These are phyloP conservation scores for Trifolium subterraneum DNA, from an alignment of 306 rosid genomes.

Conservation along the genomic window DNA sequence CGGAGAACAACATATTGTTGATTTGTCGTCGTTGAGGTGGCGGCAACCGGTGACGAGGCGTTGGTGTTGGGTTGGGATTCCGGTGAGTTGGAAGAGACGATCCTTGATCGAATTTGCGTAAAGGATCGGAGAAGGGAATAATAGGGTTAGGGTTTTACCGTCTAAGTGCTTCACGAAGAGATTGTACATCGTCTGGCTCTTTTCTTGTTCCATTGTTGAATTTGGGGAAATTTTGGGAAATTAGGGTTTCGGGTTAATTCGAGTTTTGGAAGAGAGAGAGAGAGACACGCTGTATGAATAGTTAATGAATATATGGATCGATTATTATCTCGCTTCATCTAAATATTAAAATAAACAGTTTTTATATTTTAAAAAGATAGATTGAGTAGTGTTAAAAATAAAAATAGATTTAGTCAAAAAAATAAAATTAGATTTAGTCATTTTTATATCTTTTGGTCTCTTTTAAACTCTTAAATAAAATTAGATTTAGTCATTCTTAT, in stretches of 20 bases:
- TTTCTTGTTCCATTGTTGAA: slow-evolving; percentile 50
- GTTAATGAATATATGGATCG: no score
- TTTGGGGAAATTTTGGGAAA: slow-evolving; percentile 22
- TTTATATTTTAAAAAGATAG: no score
- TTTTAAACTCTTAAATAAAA: no score
- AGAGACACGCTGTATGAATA: background rate
- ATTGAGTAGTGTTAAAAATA: no score
- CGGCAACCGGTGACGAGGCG: slow-evolving; percentile 71
- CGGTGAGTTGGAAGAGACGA: slow-evolving; percentile 67
- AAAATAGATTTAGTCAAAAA: no score
- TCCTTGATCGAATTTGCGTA: slow-evolving; percentile 55
- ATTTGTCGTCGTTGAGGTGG: slow-evolving; percentile 56
- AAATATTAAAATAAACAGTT: no score
- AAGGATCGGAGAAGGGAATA: slow-evolving; percentile 58
- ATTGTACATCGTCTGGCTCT: slow-evolving; percentile 50
- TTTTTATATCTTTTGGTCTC: no score
- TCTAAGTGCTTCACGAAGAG: slow-evolving; percentile 79
- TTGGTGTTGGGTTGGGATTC: slow-evolving; percentile 71
- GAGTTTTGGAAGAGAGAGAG: background rate
- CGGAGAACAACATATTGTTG: slow-evolving; percentile 53
- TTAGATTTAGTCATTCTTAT: no score
- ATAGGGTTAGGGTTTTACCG: slow-evolving; percentile 83
- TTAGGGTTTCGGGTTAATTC: slow-evolving; percentile 16
- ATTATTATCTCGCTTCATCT: no score
- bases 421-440: no score